These are phyloP conservation scores for Pythium monospermum DNA, from an alignment of 352 stramenopile species.

Conservation along the genomic window DNA sequence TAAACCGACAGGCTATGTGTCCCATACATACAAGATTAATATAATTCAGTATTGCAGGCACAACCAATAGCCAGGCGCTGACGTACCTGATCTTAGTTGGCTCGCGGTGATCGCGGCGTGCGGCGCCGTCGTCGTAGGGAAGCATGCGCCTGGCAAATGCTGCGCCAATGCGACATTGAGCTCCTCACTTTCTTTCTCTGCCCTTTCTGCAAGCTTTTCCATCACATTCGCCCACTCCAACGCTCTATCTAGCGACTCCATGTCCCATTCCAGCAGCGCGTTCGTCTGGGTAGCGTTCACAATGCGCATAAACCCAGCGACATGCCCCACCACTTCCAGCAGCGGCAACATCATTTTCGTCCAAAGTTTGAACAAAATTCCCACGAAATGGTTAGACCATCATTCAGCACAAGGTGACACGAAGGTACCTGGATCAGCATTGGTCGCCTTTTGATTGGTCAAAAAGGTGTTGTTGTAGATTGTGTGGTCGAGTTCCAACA, in stretches of 20 bases:
- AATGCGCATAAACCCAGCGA: constrained; percentile 19
- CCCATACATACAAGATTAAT: too few relatives aligned
- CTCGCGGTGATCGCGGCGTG: not conserved
- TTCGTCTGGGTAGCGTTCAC: constrained; percentile 21
- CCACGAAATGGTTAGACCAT: too few relatives aligned
- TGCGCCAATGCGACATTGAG: constrained; percentile 2
- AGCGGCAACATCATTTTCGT: not conserved
- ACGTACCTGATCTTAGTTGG: constrained; percentile 6
- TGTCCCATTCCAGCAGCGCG: constrained; percentile 18
- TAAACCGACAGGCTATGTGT: constrained; percentile 5
- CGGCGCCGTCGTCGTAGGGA: constrained; percentile 2
- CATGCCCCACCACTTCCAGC: constrained; percentile 13
- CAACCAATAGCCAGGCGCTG: not conserved
- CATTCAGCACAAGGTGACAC: too few relatives aligned
- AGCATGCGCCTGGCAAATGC: constrained; percentile 2
- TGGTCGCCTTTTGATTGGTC: constrained; percentile 19
- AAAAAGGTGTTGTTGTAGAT: constrained; percentile 9
- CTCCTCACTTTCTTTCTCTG: not conserved
- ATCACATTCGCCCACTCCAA: constrained; percentile 17
- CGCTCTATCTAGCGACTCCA: constrained; percentile 16
- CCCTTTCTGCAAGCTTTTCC: constrained; percentile 12
- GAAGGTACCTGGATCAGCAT: constrained; percentile 22
- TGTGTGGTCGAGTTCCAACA: constrained; percentile 24
- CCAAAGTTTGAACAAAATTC: not conserved
- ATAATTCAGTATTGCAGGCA: not conserved